A percentile compares a stretch with the other conserved stretches of the same genome.
Evolutionary conservation across 257 asterid species (phyloP).

Genomic region (Pogostemon cablin): DNA sequence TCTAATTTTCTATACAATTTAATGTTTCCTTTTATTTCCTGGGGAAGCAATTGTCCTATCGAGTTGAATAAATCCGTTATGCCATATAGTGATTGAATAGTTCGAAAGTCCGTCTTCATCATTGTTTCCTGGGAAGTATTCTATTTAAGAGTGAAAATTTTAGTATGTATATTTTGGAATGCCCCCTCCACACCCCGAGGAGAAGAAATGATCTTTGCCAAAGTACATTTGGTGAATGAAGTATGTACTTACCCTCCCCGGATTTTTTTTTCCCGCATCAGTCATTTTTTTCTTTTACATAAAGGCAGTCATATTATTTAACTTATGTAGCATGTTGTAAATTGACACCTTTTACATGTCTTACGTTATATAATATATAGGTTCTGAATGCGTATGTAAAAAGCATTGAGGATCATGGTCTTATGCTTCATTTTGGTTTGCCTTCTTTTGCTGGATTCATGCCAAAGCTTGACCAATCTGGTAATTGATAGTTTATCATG

Average conservation of each 20-base stretch:
- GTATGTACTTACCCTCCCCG: neutral
- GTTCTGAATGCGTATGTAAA: constrained; percentile 82
- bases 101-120: neutral
- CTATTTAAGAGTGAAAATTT: neutral
- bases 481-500: constrained; percentile 43
- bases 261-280: neutral
- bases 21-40: neutral
- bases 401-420: constrained; percentile 98
- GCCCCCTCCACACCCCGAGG: neutral
- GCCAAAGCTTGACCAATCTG: constrained; percentile 60
- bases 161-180: too few relatives aligned
- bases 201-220: neutral
- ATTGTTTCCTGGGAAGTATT: constrained; percentile 7
- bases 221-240: constrained; percentile 4
- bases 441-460: constrained; percentile 77
- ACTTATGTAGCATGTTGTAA: constrained; percentile 9
- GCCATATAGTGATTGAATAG: too few relatives aligned
- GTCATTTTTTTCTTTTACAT: constrained; percentile 13
- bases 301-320: constrained; percentile 18
- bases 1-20: neutral
- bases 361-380: constrained; percentile 47
- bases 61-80: neutral
- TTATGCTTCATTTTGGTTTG: constrained; percentile 77
- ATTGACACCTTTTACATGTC: constrained; percentile 11
- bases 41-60: neutral